These are phyloP conservation scores for Glomus cerebriforme DNA, from an alignment of 192 early-diverging fungal species.

Conservation along the genomic window DNA sequence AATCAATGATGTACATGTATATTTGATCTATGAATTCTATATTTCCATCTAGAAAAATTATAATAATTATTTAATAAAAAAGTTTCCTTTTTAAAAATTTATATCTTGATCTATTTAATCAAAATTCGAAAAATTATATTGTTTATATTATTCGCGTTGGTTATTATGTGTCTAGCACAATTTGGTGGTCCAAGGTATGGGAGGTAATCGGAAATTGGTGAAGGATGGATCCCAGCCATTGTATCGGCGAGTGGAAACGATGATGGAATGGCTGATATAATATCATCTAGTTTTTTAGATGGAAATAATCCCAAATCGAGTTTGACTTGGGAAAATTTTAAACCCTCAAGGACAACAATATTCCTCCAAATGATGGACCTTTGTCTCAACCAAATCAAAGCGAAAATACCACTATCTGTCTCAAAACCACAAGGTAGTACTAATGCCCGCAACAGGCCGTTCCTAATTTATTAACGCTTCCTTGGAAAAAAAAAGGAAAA, in stretches of 20 bases:
- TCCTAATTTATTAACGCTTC: too few relatives aligned
- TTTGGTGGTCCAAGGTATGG: not conserved
- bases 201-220: too few relatives aligned
- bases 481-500: constrained; percentile 25
- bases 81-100: not conserved
- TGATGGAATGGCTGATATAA: too few relatives aligned
- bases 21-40: too few relatives aligned
- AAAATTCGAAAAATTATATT: not conserved
- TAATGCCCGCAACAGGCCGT: too few relatives aligned
- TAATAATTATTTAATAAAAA: too few relatives aligned
- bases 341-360: not conserved
- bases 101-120: not conserved
- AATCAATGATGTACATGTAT: too few relatives aligned
- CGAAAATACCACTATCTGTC: too few relatives aligned
- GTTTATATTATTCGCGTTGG: not conserved
- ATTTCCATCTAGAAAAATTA: too few relatives aligned
- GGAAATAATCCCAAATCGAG: not conserved
- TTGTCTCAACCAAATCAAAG: not conserved
- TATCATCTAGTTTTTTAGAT: not conserved
- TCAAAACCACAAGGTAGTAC: not conserved
- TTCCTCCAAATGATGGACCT: not conserved
- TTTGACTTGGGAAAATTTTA: not conserved
- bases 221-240: too few relatives aligned
- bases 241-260: not conserved
- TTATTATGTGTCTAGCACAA: not conserved